Evolutionary conservation across 1,139 yeast species (phyloP).

Genomic region (Williopsis jadinii): DNA sequence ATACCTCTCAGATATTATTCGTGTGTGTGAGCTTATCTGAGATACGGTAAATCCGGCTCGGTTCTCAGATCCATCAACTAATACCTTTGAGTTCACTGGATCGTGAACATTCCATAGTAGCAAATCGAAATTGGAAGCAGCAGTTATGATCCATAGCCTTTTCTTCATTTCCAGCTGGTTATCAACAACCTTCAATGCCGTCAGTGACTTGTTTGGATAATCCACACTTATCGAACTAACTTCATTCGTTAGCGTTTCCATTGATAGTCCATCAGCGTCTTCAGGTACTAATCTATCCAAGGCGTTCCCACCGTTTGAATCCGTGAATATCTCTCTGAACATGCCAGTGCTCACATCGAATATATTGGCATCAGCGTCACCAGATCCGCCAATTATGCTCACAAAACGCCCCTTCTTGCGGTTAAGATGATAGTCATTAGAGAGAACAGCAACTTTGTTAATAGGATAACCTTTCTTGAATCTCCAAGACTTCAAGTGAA

Average conservation of each 20-base stretch:
- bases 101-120: slow-evolving; percentile 41
- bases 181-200: slow-evolving; percentile 23
- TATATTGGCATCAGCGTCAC: slow-evolving; percentile 51
- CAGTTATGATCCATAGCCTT: slow-evolving; percentile 22
- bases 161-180: slow-evolving; percentile 17
- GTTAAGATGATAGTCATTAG: slow-evolving; percentile 28
- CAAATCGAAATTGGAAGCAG: slow-evolving; percentile 34
- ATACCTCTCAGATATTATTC: slow-evolving; percentile 28
- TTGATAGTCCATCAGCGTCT: slow-evolving; percentile 7
- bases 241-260: slow-evolving; percentile 3
- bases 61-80: slow-evolving; percentile 23
- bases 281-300: slow-evolving; percentile 28
- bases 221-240: not conserved
- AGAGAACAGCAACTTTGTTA: slow-evolving; percentile 36
- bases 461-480: slow-evolving; percentile 45
- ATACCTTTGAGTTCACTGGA: slow-evolving; percentile 33
- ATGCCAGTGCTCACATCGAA: slow-evolving; percentile 71
- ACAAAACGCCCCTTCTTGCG: slow-evolving; percentile 35
- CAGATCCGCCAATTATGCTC: slow-evolving; percentile 61
- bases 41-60: slow-evolving; percentile 28
- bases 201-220: slow-evolving; percentile 17
- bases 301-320: slow-evolving; percentile 28
- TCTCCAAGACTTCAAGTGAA: slow-evolving; percentile 56
- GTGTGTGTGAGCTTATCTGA: slow-evolving; percentile 29
- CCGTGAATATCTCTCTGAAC: slow-evolving; percentile 50